phyloP scores from a whole-genome alignment of 805 yeast species.

The Wickerhamomyces bisporus region DNA sequence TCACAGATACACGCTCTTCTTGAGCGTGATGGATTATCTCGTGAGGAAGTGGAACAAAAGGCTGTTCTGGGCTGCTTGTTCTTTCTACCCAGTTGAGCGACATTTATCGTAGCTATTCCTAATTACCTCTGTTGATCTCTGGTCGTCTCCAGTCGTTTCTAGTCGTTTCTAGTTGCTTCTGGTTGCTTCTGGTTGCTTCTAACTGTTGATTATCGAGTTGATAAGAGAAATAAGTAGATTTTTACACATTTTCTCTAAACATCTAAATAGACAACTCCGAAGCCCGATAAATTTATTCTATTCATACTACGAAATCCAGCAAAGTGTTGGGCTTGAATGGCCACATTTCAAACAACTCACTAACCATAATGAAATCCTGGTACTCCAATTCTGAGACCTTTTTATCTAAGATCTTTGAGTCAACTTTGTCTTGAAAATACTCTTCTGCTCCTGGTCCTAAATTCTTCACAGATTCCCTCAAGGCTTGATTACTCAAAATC shows the following conservation, averaged over 20 bases:
- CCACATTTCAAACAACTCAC: conserved; percentile 61
- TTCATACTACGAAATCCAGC: conserved; percentile 17
- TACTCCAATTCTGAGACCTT: conserved; percentile 43
- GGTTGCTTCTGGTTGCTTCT: too few species aligned
- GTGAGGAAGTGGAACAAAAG: conserved; percentile 23
- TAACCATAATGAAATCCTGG: conserved; percentile 50
- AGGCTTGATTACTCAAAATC: conserved; percentile 39
- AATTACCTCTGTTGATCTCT: too few species aligned
- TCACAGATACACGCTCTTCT: conserved; percentile 10
- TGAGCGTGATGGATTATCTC: conserved; percentile 18
- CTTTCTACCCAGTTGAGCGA: conserved; percentile 28
- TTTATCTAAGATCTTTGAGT: conserved; percentile 35
- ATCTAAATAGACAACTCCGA: too few species aligned
- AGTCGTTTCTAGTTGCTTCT: too few species aligned
- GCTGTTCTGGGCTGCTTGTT: conserved; percentile 4
- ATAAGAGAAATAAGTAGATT: too few species aligned
- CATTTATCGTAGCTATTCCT: conserved; percentile 13
- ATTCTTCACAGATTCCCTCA: conserved; percentile 41
- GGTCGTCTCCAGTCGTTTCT: too few species aligned
- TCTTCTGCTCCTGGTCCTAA: conserved; percentile 82
- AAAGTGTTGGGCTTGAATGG: conserved; percentile 72
- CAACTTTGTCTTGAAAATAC: conserved; percentile 35
- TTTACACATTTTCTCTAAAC: too few species aligned
- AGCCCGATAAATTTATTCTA: too few species aligned
- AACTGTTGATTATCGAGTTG: too few species aligned